A percentile compares a stretch with the other conserved stretches of the same genome.
Evolutionary conservation across 2,329 filamentous ascomycete genomes (phyloP).

Genomic region (Madurella mycetomatis): DNA sequence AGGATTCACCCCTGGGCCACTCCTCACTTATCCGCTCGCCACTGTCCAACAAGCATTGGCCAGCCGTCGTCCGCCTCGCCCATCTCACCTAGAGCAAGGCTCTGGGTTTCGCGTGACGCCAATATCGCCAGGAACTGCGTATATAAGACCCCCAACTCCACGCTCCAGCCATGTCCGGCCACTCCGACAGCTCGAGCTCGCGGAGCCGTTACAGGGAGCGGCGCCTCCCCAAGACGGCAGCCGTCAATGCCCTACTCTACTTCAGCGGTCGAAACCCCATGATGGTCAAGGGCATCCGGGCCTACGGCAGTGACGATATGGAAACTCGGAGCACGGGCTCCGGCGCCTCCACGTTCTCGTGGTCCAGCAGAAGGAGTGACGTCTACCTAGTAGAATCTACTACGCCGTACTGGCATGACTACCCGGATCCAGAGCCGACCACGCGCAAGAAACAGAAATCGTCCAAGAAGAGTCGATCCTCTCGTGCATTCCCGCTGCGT

Average conservation of each 20-base stretch:
- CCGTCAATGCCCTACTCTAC: conserved; percentile 24
- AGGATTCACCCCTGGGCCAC: not conserved
- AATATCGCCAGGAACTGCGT: not conserved
- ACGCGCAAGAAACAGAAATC: conserved; percentile 10
- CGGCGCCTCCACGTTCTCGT: conserved; percentile 15
- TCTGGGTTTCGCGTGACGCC: not conserved
- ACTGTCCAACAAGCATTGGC: conserved; percentile 1
- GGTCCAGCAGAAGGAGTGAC: conserved; percentile 12
- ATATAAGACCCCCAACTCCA: not conserved
- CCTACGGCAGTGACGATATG: conserved; percentile 23
- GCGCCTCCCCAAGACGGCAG: conserved; percentile 18
- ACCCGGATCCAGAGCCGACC: conserved; percentile 3
- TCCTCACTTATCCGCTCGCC: not conserved
- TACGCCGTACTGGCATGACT: conserved; percentile 10
- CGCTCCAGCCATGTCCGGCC: conserved; percentile 15
- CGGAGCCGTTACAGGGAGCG: conserved; percentile 14
- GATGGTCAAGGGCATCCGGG: conserved; percentile 22
- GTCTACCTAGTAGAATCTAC: conserved; percentile 19
- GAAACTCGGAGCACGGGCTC: conserved; percentile 22
- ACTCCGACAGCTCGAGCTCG: conserved; percentile 17
- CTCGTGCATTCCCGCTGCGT: conserved; percentile 9
- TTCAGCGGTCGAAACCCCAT: conserved; percentile 23
- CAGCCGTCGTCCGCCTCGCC: not conserved
- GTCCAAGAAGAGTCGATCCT: conserved; percentile 9
- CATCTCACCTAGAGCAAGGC: not conserved